These are phyloP conservation scores for Calocybe gangraenosa DNA, from an alignment of 768 basidiomycete species.

Conservation along the genomic window DNA sequence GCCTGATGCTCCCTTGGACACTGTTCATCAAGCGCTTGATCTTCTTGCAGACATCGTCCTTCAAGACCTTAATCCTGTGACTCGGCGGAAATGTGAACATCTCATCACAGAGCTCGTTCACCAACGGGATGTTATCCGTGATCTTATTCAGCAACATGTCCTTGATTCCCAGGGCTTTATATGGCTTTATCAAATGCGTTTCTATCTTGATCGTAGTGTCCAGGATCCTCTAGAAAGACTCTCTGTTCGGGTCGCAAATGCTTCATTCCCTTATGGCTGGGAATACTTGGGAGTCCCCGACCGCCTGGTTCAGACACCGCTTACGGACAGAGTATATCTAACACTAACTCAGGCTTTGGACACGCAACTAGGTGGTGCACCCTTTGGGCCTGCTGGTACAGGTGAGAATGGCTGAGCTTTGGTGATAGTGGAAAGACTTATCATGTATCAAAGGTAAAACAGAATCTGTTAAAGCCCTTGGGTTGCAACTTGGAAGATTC, in stretches of 20 bases:
- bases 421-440: conserved; percentile 1
- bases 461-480: conserved; percentile 98
- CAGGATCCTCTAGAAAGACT: conserved; percentile 80
- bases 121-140: conserved; percentile 90
- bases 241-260: conserved; percentile 82
- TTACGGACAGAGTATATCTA: conserved; percentile 95
- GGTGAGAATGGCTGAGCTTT: conserved; percentile 38
- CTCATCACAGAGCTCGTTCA: conserved; percentile 98
- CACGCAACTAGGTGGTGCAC: conserved; percentile 92
- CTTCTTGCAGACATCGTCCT: conserved; percentile 96
- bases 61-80: conserved; percentile 81
- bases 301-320: conserved; percentile 94
- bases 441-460: conserved; percentile 70
- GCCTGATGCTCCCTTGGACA: conserved; percentile 67
- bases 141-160: conserved; percentile 64
- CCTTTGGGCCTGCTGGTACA: conserved; percentile 98
- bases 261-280: conserved; percentile 95
- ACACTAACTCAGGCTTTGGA: conserved; percentile 95
- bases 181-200: conserved; percentile 99
- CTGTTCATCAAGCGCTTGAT: conserved; percentile 80
- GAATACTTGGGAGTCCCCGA: conserved; percentile 98
- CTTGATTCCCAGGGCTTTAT: conserved; percentile 70
- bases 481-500: conserved; percentile 95
- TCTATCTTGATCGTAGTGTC: conserved; percentile 75
- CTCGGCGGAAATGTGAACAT: conserved; percentile 98